Evolutionary conservation across 2,329 filamentous ascomycete genomes (phyloP).

Genomic region (Penicillium sclerotigenum): DNA sequence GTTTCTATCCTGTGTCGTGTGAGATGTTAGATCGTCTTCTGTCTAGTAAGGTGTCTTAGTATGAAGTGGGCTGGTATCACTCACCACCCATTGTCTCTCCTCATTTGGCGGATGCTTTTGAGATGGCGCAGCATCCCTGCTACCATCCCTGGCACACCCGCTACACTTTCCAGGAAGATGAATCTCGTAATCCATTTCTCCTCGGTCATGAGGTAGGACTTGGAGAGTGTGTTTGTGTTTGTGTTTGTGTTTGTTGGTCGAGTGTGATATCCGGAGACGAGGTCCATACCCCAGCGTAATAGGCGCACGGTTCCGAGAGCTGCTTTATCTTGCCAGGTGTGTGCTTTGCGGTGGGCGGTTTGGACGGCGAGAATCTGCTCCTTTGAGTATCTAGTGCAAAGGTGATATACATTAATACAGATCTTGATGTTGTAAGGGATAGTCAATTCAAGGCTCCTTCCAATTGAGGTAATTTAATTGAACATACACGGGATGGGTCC

Average conservation of each 20-base stretch:
- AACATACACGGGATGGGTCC: conserved; percentile 58
- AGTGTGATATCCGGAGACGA: conserved; percentile 76
- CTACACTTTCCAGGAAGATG: conserved; percentile 86
- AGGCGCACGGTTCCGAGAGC: conserved; percentile 72
- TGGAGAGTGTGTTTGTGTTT: conserved; percentile 34
- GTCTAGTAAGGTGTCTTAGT: too few species aligned
- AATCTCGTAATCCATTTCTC: conserved; percentile 83
- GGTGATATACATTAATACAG: not conserved
- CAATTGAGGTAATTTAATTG: not conserved
- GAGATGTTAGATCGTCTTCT: not conserved
- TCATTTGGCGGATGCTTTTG: conserved; percentile 73
- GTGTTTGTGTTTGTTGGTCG: conserved; percentile 27
- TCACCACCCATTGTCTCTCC: conserved; percentile 80
- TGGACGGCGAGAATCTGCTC: conserved; percentile 71
- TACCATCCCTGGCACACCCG: conserved; percentile 92
- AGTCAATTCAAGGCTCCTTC: not conserved
- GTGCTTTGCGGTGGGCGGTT: conserved; percentile 70
- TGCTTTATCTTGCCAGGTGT: conserved; percentile 67
- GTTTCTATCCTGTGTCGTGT: conserved; percentile 69
- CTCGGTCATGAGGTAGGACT: conserved; percentile 67
- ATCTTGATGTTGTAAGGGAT: not conserved
- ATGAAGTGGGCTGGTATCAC: conserved; percentile 15
- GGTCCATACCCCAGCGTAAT: conserved; percentile 72
- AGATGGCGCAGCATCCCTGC: conserved; percentile 87
- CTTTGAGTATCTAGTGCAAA: conserved; percentile 58